A percentile compares a stretch with the other conserved stretches of the same genome.
These are phyloP conservation scores for Trichoderma afroharzianum DNA, from an alignment of 2,329 filamentous ascomycete genomes.

Conservation along the genomic window DNA sequence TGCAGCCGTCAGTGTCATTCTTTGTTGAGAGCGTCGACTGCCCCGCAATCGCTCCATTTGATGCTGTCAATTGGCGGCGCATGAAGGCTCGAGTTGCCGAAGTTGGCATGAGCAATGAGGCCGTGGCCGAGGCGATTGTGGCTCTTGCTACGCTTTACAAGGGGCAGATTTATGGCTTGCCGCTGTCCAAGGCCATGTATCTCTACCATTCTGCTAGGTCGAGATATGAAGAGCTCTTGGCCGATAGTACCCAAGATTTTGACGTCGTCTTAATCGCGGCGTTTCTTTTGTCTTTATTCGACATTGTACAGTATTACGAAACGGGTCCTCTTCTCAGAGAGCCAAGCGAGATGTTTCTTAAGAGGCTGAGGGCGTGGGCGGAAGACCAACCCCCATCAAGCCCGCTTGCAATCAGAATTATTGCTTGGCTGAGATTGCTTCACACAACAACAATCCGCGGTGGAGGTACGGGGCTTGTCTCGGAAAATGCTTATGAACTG, in stretches of 20 bases:
- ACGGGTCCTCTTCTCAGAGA: slow-evolving; percentile 3
- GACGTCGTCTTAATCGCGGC: background rate
- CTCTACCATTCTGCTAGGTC: slow-evolving; percentile 12
- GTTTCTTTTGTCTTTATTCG: slow-evolving; percentile 22
- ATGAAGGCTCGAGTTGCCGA: slow-evolving; percentile 17
- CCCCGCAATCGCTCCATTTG: slow-evolving; percentile 20
- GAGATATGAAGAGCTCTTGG: background rate
- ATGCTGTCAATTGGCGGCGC: slow-evolving; percentile 20
- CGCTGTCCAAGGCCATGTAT: slow-evolving; percentile 11
- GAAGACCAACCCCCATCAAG: background rate
- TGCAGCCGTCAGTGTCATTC: slow-evolving; percentile 15
- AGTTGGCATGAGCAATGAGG: background rate
- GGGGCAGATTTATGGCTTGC: slow-evolving; percentile 17
- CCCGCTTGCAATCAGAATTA: slow-evolving; percentile 9
- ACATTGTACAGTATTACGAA: slow-evolving; percentile 15
- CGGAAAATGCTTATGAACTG: slow-evolving; percentile 15
- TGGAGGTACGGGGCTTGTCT: slow-evolving; percentile 20
- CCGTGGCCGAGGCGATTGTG: slow-evolving; percentile 13
- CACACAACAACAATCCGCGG: slow-evolving; percentile 19
- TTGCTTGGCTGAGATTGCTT: slow-evolving; percentile 22
- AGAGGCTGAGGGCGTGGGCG: slow-evolving; percentile 4
- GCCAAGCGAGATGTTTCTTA: slow-evolving; percentile 9
- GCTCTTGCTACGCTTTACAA: slow-evolving; percentile 20
- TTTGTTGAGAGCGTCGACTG: slow-evolving; percentile 23
- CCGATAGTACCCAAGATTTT: slow-evolving; percentile 7